Conservation (phyloP, 495 filamentous ascomycete genomes). For the Penicillium simplicissimum region DNA sequence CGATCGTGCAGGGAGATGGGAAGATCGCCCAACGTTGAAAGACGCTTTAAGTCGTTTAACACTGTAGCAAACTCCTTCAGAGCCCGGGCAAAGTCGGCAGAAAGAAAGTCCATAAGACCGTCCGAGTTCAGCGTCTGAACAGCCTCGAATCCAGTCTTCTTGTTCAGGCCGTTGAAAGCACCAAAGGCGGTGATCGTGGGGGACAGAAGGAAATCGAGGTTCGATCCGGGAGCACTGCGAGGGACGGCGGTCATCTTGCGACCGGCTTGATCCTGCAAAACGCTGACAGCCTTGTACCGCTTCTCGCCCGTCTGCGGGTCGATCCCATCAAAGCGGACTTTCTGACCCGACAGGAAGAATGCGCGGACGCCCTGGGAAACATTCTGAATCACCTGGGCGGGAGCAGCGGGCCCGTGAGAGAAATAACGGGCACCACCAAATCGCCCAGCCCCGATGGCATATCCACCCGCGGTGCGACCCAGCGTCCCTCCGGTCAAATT, state of each 20-base stretch:
- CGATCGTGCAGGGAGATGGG: constrained; percentile 68
- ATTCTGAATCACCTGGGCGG: constrained; percentile 90
- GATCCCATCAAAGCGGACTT: constrained; percentile 77
- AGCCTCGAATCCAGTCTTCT: constrained; percentile 32
- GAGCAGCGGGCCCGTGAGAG: constrained; percentile 80
- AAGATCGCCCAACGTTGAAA: constrained; percentile 77
- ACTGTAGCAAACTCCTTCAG: constrained; percentile 79
- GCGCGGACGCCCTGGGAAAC: constrained; percentile 88
- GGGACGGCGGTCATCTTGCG: constrained; percentile 58
- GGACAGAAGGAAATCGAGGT: constrained; percentile 79
- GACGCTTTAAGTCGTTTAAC: constrained; percentile 75
- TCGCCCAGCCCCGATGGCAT: constrained; percentile 69
- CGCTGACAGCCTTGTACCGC: constrained; percentile 69
- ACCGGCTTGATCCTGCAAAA: constrained; percentile 67
- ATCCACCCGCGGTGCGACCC: constrained; percentile 82
- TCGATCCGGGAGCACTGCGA: constrained; percentile 66
- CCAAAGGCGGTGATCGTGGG: constrained; percentile 86
- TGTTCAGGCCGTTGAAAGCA: constrained; percentile 46
- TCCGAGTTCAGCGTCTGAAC: constrained; percentile 67
- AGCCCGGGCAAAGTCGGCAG: constrained; percentile 84
- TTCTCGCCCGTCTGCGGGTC: constrained; percentile 68
- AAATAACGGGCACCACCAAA: constrained; percentile 80
- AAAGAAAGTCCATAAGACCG: constrained; percentile 79
- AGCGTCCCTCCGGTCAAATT: constrained; percentile 90
- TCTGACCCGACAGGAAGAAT: constrained; percentile 85